Evolutionary conservation across 192 early-diverging fungal genomes (phyloP), one percentile per base, ranked within the genome.

Genomic region (Coemansia sp.): DNA sequence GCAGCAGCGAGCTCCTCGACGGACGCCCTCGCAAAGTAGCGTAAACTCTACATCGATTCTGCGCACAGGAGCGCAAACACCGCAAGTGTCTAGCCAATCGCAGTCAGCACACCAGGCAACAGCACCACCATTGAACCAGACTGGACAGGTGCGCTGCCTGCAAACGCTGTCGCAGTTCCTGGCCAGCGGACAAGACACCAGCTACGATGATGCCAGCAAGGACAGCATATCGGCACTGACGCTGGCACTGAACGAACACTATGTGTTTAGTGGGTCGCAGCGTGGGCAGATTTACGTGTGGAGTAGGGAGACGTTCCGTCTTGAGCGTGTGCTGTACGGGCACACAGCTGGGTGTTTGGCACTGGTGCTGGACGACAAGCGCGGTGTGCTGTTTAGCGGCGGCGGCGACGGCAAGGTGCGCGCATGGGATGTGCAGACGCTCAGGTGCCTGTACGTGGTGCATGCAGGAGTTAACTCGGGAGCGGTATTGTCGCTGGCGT

Each of bases 361-460:
- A 14, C 43, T 78, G 45, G 65, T 39, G 15, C 27, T 82, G 2
- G 65, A 62, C 60, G 39, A 27, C 0, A 17, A 1, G 4, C 32
- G 29, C 29, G 24, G 38, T 7, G 55, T 66, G 12, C 47, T 82
- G 50, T 80, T 57, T 32, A 76, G 67, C 60, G 66, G 68, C 17
- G 73, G 73, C 68, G 87, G 88, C n/a, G 90, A 92, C 59, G 87
- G 89, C 10, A 88, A 84, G 1, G 85, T 92, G 41, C 77, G 88
- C 35, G 85, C 85, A 2, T 92, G 90, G 90, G 83, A 89, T 57
- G 82, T 84, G 17, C 74, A 76, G 27, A 83, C 76, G 15, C 75
- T 92, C 22, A 73, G 73, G 54, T 87, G 85, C 63, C 66, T 84
- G 5, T 90, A 87, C 29, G 70, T 85, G 6, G 76, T 92, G 11